A percentile compares a stretch with the other conserved stretches of the same genome.
phyloP scores from a whole-genome alignment of 352 stramenopile genomes.

The Pilasporangium apinafurcum region DNA sequence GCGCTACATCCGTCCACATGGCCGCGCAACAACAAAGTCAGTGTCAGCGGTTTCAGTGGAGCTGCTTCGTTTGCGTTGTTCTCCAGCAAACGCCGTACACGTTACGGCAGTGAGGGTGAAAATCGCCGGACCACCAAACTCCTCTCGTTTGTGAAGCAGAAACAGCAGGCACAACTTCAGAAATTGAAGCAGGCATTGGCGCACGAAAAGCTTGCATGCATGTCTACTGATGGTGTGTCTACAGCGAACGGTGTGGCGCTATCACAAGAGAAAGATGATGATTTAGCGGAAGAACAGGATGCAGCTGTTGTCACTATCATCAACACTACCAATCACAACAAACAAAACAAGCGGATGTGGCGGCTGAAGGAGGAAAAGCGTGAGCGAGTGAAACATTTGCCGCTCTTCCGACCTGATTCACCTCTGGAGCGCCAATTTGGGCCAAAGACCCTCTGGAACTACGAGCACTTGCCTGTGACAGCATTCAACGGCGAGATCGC shows the following conservation, averaged over 20 bases:
- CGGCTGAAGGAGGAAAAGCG: constrained; percentile 42
- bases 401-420: constrained; percentile 62
- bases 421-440: constrained; percentile 40
- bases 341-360: constrained; percentile 50
- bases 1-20: neutral
- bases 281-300: constrained; percentile 2
- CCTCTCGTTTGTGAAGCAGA: constrained; percentile 22
- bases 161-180: constrained; percentile 41
- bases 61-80: constrained; percentile 9
- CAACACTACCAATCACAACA: constrained; percentile 7
- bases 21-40: neutral
- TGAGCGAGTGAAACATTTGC: constrained; percentile 50
- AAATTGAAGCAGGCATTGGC: constrained; percentile 23
- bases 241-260: neutral
- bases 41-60: neutral
- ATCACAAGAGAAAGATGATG: too few relatives aligned
- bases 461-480: constrained; percentile 36
- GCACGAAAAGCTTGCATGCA: constrained; percentile 10
- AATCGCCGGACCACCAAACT: constrained; percentile 9
- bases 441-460: constrained; percentile 37
- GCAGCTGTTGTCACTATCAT: neutral
- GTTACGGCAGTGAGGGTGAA: constrained; percentile 12
- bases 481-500: constrained; percentile 48
- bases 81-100: constrained; percentile 25
- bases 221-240: constrained; percentile 3